Conservation (phyloP, 2,329 filamentous ascomycete species). For the Escovopsis sp. region DNA sequence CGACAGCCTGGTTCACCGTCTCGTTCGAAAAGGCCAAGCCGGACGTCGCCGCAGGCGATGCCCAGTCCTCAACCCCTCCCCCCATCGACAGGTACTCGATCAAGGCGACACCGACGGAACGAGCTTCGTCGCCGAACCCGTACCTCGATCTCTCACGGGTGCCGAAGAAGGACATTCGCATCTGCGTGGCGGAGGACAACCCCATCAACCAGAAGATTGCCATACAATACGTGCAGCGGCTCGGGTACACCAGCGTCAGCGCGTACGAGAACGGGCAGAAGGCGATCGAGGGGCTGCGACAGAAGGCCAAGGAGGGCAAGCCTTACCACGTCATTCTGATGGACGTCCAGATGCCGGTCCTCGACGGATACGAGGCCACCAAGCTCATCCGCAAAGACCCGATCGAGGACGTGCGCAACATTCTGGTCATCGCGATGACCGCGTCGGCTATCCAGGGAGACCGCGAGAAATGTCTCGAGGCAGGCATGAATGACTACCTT, state of each 20-base stretch:
- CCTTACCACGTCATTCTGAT: conserved; percentile 88
- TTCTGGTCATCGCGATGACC: conserved; percentile 96
- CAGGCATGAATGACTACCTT: conserved; percentile 95
- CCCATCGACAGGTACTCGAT: conserved; percentile 20
- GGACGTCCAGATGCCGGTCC: conserved; percentile 92
- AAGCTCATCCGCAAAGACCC: conserved; percentile 64
- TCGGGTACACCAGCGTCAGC: conserved; percentile 69
- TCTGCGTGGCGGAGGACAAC: conserved; percentile 93
- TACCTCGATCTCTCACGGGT: conserved; percentile 56
- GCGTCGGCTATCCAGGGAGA: conserved; percentile 90
- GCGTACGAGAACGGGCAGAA: conserved; percentile 83
- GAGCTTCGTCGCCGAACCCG: conserved; percentile 24
- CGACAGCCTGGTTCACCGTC: conserved; percentile 63
- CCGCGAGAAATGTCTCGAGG: conserved; percentile 84
- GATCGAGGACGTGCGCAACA: conserved; percentile 59
- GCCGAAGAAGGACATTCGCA: conserved; percentile 60
- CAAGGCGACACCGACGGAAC: conserved; percentile 18
- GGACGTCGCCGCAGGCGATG: conserved; percentile 42
- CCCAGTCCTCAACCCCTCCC: conserved; percentile 22
- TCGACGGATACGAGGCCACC: conserved; percentile 87
- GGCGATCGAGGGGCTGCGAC: conserved; percentile 71
- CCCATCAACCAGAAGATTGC: conserved; percentile 90
- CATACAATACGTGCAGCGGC: conserved; percentile 72
- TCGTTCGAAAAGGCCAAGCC: conserved; percentile 68
- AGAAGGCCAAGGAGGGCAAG: conserved; percentile 50